phyloP scores from a whole-genome alignment of 2,329 filamentous ascomycete species.

The Aspergillus sp. region DNA sequence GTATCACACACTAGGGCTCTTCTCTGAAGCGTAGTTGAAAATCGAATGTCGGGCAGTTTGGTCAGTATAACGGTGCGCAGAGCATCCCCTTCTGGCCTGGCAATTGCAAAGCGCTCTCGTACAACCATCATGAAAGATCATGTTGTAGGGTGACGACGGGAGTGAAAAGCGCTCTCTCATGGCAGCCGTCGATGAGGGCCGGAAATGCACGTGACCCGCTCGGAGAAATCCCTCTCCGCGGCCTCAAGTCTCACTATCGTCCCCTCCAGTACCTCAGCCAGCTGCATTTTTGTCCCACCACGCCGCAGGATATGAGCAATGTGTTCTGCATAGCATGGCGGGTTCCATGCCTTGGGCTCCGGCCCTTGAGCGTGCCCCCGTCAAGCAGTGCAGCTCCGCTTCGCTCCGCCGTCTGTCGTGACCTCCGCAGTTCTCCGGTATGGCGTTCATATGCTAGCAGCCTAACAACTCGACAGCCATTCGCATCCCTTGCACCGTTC shows the following conservation, averaged over 20 bases:
- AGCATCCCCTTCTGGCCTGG: no score
- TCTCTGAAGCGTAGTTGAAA: no score
- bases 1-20: no score
- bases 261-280: not conserved
- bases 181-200: no score
- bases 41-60: no score
- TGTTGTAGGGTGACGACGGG: no score
- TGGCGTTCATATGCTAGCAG: conserved; percentile 9
- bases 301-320: conserved; percentile 35
- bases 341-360: conserved; percentile 30
- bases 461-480: conserved; percentile 6
- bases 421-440: conserved; percentile 16
- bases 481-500: not conserved
- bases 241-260: not conserved
- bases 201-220: not conserved
- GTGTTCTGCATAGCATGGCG: conserved; percentile 35
- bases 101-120: no score
- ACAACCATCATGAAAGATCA: no score
- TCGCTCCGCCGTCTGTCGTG: conserved; percentile 12
- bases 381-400: conserved; percentile 9
- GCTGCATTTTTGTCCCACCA: not conserved
- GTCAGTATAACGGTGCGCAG: no score
- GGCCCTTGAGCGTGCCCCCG: conserved; percentile 17
- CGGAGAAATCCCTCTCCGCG: not conserved
- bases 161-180: no score